Evolutionary conservation across 495 filamentous ascomycete species (phyloP), one percentile per base, ranked within the genome.

Genomic region (Glutinoglossum americanum): DNA sequence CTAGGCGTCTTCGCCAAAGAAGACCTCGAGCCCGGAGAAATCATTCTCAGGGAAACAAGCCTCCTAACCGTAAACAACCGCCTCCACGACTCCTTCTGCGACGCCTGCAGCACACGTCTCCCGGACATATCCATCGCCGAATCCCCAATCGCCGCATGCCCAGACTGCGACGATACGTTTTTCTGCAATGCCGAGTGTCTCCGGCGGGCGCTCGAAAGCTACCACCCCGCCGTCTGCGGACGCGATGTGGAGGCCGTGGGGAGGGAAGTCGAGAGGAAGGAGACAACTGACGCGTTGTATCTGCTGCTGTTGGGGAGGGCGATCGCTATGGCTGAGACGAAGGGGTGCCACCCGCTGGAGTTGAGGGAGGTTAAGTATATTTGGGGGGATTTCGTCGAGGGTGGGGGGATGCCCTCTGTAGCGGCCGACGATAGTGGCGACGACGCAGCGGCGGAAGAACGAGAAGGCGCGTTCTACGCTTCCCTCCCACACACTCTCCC

Each of bases 171-270:
- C 61, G 84, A 90, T 62, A 87, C 80, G 17, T 80, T 92, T 64
- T 98, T 93, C 71, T 98, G 92, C 74, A 81, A 80, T 65, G 71
- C 79, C 35, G 65, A 71, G 19, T 98, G 92, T 69, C 77, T 80
- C 62, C 71, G 80, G 21, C 68, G 72, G 30, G 89, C 92, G n/a
- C 79, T 82, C 60, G 63, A 71, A 10, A 72, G 75, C 41, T 97
- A 98, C 65, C 92, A 98, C 64, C 82, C 81, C 0, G 82, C 87
- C 1, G 75, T 95, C 15, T 98, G 92, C 67, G 87, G 86, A 19
- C 78, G 81, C 60, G 87, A 89, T 59, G 75, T 89, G 49, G 86
- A 90, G 61, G 58, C 64, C 23, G 79, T 92, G 58, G 84, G 82
- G 11, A 92, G 84, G 60, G 85, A 92, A 62, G 80, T 84, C 3